Evolutionary conservation across 345 rosid species (phyloP).

Genomic region (Pugionium cornutum): DNA sequence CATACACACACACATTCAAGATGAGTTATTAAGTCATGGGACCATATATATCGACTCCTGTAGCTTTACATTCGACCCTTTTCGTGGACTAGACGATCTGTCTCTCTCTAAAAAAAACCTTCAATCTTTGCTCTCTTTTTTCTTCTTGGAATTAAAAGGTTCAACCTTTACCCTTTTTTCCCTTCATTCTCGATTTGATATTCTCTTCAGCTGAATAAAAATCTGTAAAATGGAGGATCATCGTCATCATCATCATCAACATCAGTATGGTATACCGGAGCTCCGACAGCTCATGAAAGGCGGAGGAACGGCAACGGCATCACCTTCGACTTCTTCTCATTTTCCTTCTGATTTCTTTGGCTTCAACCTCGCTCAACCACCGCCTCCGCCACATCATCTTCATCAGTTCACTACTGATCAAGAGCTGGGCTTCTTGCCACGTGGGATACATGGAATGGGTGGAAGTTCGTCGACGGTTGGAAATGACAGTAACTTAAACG

Average conservation of each 20-base stretch:
- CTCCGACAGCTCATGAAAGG: conserved; percentile 61
- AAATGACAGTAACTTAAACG: conserved; percentile 3
- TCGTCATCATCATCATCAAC: conserved; percentile 49
- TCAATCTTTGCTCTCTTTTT: conserved; percentile 35
- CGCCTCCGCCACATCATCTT: conserved; percentile 23
- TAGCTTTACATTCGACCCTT: conserved; percentile 74
- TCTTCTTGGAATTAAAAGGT: conserved; percentile 22
- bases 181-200: not conserved
- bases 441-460: conserved; percentile 31
- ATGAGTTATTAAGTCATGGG: conserved; percentile 53
- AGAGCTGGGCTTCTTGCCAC: conserved; percentile 45
- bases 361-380: conserved; percentile 9
- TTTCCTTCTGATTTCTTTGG: conserved; percentile 27
- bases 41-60: conserved; percentile 52
- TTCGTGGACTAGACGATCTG: conserved; percentile 95
- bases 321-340: conserved; percentile 43
- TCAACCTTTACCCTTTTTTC: not conserved
- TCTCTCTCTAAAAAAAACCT: conserved; percentile 38
- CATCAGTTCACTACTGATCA: conserved; percentile 35
- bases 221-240: conserved; percentile 51
- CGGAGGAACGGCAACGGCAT: conserved; percentile 38
- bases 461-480: conserved; percentile 37
- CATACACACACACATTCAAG: too few relatives aligned
- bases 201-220: not conserved
- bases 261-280: conserved; percentile 54